These are phyloP conservation scores for Trichoderma atrobrunneum DNA, from an alignment of 2,329 filamentous ascomycete species.

Conservation along the genomic window DNA sequence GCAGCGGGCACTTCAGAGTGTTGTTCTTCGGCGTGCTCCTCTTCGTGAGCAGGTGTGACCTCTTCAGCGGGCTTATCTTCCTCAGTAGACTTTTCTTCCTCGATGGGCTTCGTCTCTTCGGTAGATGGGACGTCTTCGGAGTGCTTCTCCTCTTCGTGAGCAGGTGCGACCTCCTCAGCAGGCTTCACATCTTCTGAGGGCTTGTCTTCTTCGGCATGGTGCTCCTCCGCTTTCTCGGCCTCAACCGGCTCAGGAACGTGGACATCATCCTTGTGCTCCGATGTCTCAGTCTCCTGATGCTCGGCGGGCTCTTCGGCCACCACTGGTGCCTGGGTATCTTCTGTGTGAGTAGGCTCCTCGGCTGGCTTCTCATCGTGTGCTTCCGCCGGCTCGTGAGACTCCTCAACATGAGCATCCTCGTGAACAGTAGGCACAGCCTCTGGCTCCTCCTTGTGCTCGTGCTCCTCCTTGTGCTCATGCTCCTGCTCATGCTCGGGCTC, in stretches of 20 bases:
- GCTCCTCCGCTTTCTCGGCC: constrained; percentile 4
- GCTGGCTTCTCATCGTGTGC: constrained; percentile 16
- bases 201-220: not conserved
- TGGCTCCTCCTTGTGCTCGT: not conserved
- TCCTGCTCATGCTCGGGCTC: not conserved
- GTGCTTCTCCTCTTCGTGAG: constrained; percentile 4
- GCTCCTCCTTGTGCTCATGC: not conserved
- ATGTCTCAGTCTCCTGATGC: not conserved
- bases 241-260: not conserved
- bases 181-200: not conserved
- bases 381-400: constrained; percentile 8
- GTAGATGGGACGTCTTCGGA: not conserved
- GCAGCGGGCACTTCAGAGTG: not conserved
- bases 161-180: not conserved
- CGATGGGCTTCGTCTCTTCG: not conserved
- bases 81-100: not conserved
- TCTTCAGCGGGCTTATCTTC: not conserved
- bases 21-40: not conserved
- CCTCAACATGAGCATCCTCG: constrained; percentile 19
- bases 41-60: not conserved
- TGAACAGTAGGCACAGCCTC: constrained; percentile 2
- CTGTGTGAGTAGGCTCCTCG: constrained; percentile 1
- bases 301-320: not conserved
- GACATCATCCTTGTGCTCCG: not conserved
- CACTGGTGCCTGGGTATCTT: constrained; percentile 5